These are phyloP conservation scores for Bipolaris gigantea DNA, from an alignment of 2,329 filamentous ascomycete species.

Conservation along the genomic window DNA sequence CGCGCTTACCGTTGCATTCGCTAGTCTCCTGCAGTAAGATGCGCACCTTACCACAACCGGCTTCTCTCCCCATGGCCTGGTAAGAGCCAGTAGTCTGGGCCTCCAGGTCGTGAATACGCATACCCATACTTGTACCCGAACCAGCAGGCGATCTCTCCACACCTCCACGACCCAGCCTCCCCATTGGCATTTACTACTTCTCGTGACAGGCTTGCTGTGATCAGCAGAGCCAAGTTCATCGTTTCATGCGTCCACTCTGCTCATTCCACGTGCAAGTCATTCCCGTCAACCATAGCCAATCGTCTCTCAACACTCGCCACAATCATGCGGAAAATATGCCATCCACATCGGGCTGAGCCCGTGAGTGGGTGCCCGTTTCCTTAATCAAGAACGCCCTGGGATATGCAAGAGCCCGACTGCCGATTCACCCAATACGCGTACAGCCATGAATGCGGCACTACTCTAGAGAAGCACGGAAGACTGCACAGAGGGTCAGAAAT, in stretches of 20 bases:
- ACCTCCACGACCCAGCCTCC: background rate
- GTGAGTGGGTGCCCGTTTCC: background rate
- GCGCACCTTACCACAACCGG: background rate
- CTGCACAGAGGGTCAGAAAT: background rate
- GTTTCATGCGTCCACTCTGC: background rate
- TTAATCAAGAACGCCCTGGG: no score
- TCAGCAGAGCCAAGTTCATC: background rate
- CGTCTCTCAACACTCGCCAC: background rate
- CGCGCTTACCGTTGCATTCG: background rate
- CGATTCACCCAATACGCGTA: background rate
- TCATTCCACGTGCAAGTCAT: background rate
- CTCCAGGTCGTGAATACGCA: background rate
- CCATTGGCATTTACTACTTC: background rate
- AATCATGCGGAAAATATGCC: background rate
- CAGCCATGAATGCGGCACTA: background rate
- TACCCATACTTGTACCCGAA: background rate
- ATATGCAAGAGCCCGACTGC: background rate
- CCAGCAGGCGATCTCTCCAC: slow-evolving; percentile 1
- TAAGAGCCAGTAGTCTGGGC: slow-evolving; percentile 1
- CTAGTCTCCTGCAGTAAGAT: background rate
- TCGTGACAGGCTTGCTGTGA: background rate
- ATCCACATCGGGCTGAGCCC: background rate
- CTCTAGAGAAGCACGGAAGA: background rate
- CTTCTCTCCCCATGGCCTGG: background rate
- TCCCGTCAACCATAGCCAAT: background rate